These are phyloP conservation scores for Tinospora cordifolia DNA, from an alignment of 164 flowering plant species.

Conservation along the genomic window DNA sequence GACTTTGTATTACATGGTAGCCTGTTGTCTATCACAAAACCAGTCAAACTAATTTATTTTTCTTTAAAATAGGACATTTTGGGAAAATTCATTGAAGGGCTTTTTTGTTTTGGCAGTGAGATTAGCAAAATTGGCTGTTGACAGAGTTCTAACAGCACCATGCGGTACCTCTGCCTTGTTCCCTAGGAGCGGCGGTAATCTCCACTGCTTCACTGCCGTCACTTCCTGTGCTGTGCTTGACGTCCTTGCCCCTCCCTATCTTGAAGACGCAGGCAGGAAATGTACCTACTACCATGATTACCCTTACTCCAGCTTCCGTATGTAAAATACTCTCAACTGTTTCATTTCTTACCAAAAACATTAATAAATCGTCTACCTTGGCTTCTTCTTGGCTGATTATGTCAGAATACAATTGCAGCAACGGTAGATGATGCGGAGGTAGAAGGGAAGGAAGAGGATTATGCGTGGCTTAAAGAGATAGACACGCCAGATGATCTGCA, in stretches of 20 bases:
- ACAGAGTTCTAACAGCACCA: slow-evolving; percentile 63
- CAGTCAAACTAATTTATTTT: background rate
- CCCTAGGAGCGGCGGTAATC: slow-evolving; percentile 75
- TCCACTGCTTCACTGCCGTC: slow-evolving; percentile 89
- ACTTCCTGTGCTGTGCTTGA: slow-evolving; percentile 93
- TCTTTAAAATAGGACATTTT: background rate
- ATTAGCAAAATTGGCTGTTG: slow-evolving; percentile 70
- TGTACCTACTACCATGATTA: slow-evolving; percentile 85
- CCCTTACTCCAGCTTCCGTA: slow-evolving; percentile 63
- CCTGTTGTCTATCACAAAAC: background rate
- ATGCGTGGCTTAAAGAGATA: slow-evolving; percentile 82
- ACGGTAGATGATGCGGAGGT: slow-evolving; percentile 24
- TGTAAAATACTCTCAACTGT: slow-evolving; percentile 20
- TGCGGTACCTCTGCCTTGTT: slow-evolving; percentile 58
- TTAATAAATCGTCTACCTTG: background rate
- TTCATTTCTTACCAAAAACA: background rate
- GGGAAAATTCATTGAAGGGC: background rate
- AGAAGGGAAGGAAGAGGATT: slow-evolving; percentile 44
- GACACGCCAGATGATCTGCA: slow-evolving; percentile 73
- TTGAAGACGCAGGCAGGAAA: slow-evolving; percentile 63
- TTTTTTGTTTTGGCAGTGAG: slow-evolving; percentile 43
- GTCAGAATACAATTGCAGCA: slow-evolving; percentile 22
- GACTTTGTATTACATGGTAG: no score
- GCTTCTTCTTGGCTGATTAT: background rate
- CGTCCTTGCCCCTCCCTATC: slow-evolving; percentile 82